phyloP scores from a whole-genome alignment of 73 alveolate species.

The Paramecium octaurelia region DNA sequence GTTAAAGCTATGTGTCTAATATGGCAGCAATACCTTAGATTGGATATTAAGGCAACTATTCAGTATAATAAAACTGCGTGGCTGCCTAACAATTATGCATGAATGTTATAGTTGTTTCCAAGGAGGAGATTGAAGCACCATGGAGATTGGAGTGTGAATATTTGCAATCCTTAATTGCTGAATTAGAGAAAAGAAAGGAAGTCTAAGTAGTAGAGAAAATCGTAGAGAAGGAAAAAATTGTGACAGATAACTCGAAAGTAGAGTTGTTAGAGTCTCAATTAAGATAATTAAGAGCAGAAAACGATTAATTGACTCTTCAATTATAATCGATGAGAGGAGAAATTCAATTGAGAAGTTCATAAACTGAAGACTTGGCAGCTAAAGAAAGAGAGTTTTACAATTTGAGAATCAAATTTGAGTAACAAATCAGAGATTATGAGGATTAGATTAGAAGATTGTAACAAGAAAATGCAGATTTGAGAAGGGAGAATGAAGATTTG shows the following conservation, averaged over 20 bases:
- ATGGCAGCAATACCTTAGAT: background rate
- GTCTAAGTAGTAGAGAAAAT: slow-evolving; percentile 14
- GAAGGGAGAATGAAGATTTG: background rate
- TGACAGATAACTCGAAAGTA: background rate
- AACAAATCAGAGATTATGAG: background rate
- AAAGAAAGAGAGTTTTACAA: background rate
- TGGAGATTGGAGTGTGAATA: slow-evolving; percentile 39
- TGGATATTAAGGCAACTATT: slow-evolving; percentile 23
- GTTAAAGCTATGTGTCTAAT: background rate
- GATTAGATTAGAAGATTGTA: background rate
- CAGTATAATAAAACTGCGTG: background rate
- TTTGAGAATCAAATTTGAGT: background rate
- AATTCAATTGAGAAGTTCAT: background rate
- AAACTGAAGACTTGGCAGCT: background rate
- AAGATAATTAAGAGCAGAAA: background rate
- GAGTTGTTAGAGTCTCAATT: background rate
- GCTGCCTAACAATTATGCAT: background rate
- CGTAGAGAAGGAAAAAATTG: background rate
- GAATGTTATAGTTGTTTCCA: slow-evolving; percentile 22
- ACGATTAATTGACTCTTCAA: background rate
- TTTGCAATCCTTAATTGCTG: background rate
- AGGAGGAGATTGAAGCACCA: slow-evolving; percentile 17
- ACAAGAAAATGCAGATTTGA: background rate
- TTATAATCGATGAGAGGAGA: slow-evolving; percentile 6
- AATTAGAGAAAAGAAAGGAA: slow-evolving; percentile 4